Evolutionary conservation across 192 early-diverging fungal species (phyloP).

Genomic region (Chytriomyces confervae): DNA sequence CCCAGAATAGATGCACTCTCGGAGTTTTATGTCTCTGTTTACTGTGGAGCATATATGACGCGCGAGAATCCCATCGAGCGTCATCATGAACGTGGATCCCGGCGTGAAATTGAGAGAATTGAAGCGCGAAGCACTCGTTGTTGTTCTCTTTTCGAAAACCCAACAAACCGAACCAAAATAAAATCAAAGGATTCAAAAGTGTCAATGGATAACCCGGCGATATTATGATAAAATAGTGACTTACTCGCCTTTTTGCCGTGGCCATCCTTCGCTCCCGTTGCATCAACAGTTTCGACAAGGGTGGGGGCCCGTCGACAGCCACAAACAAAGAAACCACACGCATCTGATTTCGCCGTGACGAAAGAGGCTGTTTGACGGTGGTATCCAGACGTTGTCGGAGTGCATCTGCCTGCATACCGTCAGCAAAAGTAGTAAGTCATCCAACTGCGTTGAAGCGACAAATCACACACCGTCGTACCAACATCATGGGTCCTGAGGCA

Average conservation of each 20-base stretch:
- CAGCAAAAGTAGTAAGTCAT: background rate
- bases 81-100: constrained; percentile 13
- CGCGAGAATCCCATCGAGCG: constrained; percentile 1
- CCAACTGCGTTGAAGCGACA: background rate
- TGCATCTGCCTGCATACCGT: background rate
- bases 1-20: background rate
- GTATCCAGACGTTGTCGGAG: background rate
- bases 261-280: background rate
- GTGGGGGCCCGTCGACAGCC: constrained; percentile 21
- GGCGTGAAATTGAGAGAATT: constrained; percentile 24
- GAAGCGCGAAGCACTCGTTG: constrained; percentile 12
- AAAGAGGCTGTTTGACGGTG: background rate
- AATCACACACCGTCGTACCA: background rate
- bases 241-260: constrained; percentile 7
- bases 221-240: background rate
- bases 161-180: background rate
- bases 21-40: background rate
- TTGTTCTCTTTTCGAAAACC: constrained; percentile 6
- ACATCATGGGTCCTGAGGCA: background rate
- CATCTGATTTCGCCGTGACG: background rate
- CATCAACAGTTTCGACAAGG: constrained; percentile 16
- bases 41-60: background rate
- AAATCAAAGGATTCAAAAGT: background rate
- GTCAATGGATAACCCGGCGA: no score
- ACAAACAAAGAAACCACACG: background rate